Percentiles rank a stretch among this genome's conserved stretches.
These are phyloP conservation scores for Fusarium phyllophilum DNA, from an alignment of 2,329 filamentous ascomycete genomes.

Conservation along the genomic window DNA sequence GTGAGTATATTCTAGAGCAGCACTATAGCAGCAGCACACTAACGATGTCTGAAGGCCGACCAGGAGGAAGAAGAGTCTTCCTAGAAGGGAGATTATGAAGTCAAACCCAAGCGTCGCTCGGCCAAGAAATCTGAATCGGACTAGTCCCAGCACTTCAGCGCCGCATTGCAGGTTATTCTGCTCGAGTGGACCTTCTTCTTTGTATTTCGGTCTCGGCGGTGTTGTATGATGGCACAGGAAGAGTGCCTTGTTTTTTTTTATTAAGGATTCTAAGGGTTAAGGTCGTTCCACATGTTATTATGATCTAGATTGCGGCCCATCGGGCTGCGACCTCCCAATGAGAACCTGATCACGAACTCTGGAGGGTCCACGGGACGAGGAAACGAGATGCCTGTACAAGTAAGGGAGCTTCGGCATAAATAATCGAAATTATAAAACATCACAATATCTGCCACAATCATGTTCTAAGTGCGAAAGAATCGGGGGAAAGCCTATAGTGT, in stretches of 20 bases:
- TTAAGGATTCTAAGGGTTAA: conserved; percentile 49
- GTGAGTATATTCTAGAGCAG: conserved; percentile 62
- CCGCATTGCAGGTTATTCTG: conserved; percentile 24
- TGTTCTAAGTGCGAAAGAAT: neutral
- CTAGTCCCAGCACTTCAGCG: conserved; percentile 15
- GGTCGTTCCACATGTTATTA: conserved; percentile 48
- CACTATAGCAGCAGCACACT: conserved; percentile 34
- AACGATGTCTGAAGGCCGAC: conserved; percentile 59
- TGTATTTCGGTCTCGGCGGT: conserved; percentile 54
- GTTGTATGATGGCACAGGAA: conserved; percentile 56
- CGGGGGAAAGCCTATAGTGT: neutral
- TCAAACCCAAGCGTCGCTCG: conserved; percentile 23
- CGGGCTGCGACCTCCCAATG: conserved; percentile 42
- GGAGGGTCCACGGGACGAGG: conserved; percentile 39
- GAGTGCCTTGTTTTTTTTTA: conserved; percentile 53
- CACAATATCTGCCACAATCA: neutral
- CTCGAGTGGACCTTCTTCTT: conserved; percentile 41
- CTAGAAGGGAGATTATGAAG: conserved; percentile 37
- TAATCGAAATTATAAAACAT: conserved; percentile 36
- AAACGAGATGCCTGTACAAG: conserved; percentile 47
- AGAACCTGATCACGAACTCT: conserved; percentile 41
- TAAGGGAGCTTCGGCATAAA: conserved; percentile 36
- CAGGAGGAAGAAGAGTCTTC: conserved; percentile 69
- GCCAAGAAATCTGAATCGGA: conserved; percentile 19
- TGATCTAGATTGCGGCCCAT: conserved; percentile 46